Conservation (phyloP, 2,329 filamentous ascomycete genomes). For the Pseudopyrenochaeta lycopersici region DNA sequence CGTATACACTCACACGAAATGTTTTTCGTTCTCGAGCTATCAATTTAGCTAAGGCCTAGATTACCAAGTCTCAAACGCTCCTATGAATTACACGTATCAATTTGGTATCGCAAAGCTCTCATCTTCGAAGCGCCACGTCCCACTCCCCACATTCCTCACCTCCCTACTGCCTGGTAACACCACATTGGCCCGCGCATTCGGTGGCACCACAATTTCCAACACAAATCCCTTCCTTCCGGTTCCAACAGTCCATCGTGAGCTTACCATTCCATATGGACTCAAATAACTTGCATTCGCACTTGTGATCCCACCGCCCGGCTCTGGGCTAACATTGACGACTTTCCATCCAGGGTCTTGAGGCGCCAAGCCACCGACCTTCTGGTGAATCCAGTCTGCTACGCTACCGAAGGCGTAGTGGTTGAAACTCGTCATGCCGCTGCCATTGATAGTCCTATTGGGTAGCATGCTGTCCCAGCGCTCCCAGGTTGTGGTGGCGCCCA, state of each 20-base stretch:
- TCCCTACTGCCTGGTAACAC: too few relatives aligned
- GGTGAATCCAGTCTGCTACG: conserved; percentile 59
- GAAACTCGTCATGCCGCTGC: conserved; percentile 60
- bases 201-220: too few relatives aligned
- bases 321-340: conserved; percentile 45
- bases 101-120: too few relatives aligned
- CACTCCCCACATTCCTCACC: too few relatives aligned
- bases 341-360: conserved; percentile 50
- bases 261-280: conserved; percentile 42
- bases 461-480: conserved; percentile 62
- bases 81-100: too few relatives aligned
- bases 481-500: conserved; percentile 61
- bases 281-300: conserved; percentile 39
- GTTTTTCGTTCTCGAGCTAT: too few relatives aligned
- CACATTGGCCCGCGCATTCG: too few relatives aligned
- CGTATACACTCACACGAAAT: too few relatives aligned
- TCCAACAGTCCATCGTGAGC: conserved; percentile 30
- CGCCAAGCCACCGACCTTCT: conserved; percentile 44
- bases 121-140: too few relatives aligned
- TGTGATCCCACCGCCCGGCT: conserved; percentile 43
- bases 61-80: too few relatives aligned
- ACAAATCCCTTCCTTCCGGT: too few relatives aligned
- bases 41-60: too few relatives aligned
- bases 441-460: conserved; percentile 55
- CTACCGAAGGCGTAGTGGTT: conserved; percentile 63